A percentile compares a stretch with the other conserved stretches of the same genome.
These are phyloP conservation scores for Aspergillus pseudonomiae DNA, from an alignment of 2,329 filamentous ascomycete species.

Conservation along the genomic window DNA sequence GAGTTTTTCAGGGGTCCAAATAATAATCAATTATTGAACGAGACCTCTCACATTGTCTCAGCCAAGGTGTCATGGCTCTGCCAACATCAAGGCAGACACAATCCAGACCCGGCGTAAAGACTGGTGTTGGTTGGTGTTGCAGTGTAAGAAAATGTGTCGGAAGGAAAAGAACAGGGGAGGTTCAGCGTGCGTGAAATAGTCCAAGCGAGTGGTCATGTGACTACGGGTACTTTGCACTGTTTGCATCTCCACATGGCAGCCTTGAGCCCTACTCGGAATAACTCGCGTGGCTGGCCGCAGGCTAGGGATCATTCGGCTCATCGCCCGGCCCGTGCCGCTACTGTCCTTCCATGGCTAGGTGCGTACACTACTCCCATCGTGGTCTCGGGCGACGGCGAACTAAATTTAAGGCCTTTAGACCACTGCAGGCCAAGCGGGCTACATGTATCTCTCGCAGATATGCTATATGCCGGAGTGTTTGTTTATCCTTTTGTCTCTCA, in stretches of 20 bases:
- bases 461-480: background rate
- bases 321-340: constrained; percentile 16
- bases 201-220: constrained; percentile 19
- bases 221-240: constrained; percentile 1
- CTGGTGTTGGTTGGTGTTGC: background rate
- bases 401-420: constrained; percentile 5
- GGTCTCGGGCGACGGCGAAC: background rate
- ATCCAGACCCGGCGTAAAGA: background rate
- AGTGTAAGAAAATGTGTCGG: constrained; percentile 6
- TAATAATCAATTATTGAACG: constrained; percentile 1
- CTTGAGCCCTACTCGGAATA: background rate
- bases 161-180: constrained; percentile 10
- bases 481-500: background rate
- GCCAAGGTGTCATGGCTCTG: constrained; percentile 2
- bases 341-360: background rate
- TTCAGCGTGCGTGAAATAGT: constrained; percentile 14
- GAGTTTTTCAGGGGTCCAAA: background rate
- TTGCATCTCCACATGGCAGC: constrained; percentile 10
- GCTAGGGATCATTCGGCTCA: constrained; percentile 5
- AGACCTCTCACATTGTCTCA: constrained; percentile 3
- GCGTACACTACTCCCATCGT: background rate
- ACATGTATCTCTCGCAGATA: background rate
- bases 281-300: background rate
- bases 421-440: background rate
- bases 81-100: constrained; percentile 17